Evolutionary conservation across 1,284 basidiomycete species (phyloP).

Genomic region (Puccinia coronata): DNA sequence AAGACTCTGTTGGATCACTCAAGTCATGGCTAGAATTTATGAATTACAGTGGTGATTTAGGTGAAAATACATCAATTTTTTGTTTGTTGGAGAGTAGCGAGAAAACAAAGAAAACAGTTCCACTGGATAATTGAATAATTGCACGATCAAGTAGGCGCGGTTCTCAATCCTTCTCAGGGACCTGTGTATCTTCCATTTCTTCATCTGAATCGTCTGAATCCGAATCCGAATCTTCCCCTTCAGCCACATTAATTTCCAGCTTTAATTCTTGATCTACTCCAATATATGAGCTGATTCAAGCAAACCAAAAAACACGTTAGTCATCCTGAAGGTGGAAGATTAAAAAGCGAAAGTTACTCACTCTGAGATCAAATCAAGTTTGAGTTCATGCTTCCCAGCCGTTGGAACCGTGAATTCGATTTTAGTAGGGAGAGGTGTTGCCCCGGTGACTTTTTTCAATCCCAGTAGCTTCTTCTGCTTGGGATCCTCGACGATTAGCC

Average conservation of each 20-base stretch:
- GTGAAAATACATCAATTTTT: no score
- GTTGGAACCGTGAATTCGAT: conserved; percentile 72
- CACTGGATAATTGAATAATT: background rate
- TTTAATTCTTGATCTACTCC: conserved; percentile 50
- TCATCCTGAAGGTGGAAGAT: background rate
- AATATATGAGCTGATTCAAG: conserved; percentile 45
- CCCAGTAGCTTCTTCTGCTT: conserved; percentile 69
- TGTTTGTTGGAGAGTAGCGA: no score
- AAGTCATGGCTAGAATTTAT: no score
- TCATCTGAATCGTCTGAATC: conserved; percentile 43
- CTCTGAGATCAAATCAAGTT: conserved; percentile 45
- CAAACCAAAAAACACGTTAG: background rate
- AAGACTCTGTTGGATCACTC: no score
- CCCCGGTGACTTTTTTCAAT: conserved; percentile 93
- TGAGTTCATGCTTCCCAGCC: conserved; percentile 37
- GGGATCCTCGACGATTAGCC: conserved; percentile 88
- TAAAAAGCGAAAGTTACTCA: background rate
- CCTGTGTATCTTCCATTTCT: conserved; percentile 42
- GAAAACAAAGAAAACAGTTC: no score
- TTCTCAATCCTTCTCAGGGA: background rate
- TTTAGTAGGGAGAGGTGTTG: conserved; percentile 73
- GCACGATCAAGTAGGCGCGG: background rate
- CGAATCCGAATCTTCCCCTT: conserved; percentile 42
- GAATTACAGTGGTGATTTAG: no score
- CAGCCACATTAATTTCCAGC: conserved; percentile 49